Evolutionary conservation across 1,284 basidiomycete genomes (phyloP).

Genomic region (Ustilago vetiveriae): DNA sequence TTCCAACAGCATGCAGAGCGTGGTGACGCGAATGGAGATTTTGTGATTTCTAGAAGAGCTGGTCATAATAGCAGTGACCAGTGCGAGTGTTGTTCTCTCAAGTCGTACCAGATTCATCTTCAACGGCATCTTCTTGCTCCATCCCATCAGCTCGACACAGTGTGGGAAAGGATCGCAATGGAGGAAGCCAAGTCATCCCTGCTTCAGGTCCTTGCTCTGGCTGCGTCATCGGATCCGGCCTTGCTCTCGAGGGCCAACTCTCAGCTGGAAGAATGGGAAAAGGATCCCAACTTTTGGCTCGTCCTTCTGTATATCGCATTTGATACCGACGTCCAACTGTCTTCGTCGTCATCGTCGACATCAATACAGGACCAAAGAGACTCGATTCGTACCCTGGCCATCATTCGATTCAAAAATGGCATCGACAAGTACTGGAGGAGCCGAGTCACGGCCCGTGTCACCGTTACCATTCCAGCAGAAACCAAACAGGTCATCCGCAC

Average conservation of each 20-base stretch:
- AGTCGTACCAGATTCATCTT: slow-evolving; percentile 2
- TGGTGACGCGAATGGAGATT: too few species aligned
- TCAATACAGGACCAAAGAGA: slow-evolving; percentile 21
- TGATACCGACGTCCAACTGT: slow-evolving; percentile 25
- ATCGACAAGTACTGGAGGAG: slow-evolving; percentile 63
- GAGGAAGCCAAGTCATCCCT: slow-evolving; percentile 29
- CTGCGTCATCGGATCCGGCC: slow-evolving; percentile 33
- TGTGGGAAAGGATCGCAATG: slow-evolving; percentile 17
- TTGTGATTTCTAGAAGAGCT: too few species aligned
- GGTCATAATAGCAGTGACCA: too few species aligned
- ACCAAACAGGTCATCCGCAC: slow-evolving; percentile 55
- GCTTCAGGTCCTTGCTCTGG: slow-evolving; percentile 44
- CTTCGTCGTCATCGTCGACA: slow-evolving; percentile 6
- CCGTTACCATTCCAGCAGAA: slow-evolving; percentile 53
- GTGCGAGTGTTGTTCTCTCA: too few species aligned
- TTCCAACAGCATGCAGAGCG: too few species aligned
- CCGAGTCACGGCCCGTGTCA: slow-evolving; percentile 53
- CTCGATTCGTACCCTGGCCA: slow-evolving; percentile 54
- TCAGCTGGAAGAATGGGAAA: slow-evolving; percentile 58
- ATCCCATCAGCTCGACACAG: background rate
- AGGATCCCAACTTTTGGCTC: slow-evolving; percentile 52
- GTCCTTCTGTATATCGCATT: slow-evolving; percentile 59
- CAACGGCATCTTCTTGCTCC: background rate
- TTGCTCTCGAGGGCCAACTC: slow-evolving; percentile 31
- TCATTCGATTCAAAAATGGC: slow-evolving; percentile 67